phyloP scores from a whole-genome alignment of 805 yeast genomes.

The Brettanomyces naardenensis region DNA sequence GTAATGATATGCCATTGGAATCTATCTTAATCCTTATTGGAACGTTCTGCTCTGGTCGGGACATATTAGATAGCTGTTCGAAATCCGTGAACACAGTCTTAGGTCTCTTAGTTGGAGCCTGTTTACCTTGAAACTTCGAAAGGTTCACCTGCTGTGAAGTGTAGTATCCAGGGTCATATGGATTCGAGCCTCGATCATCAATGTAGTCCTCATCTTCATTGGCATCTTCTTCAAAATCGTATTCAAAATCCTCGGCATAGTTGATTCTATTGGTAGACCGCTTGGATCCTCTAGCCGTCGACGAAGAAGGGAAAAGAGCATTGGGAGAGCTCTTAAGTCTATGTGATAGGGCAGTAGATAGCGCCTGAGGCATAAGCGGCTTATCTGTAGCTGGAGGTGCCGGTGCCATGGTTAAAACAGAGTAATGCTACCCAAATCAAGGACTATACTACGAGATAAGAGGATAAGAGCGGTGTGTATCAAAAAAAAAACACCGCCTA shows the following conservation, averaged over 20 bases:
- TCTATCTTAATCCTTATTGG: conserved; percentile 63
- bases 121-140: conserved; percentile 29
- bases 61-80: conserved; percentile 27
- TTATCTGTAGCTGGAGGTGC: conserved; percentile 8
- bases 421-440: too few species aligned
- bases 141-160: conserved; percentile 13
- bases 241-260: conserved; percentile 74
- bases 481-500: too few species aligned
- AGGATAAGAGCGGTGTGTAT: too few species aligned
- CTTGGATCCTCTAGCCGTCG: conserved; percentile 71
- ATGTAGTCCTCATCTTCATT: conserved; percentile 34
- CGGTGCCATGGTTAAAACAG: background rate
- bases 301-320: conserved; percentile 63
- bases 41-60: conserved; percentile 39
- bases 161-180: background rate
- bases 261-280: conserved; percentile 55
- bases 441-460: too few species aligned
- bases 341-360: conserved; percentile 65
- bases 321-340: conserved; percentile 69
- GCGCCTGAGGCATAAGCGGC: conserved; percentile 61
- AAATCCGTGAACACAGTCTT: conserved; percentile 24
- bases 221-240: conserved; percentile 30
- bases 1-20: conserved; percentile 42
- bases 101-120: conserved; percentile 33
- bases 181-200: conserved; percentile 30